A percentile compares a stretch with the other conserved stretches of the same genome.
phyloP scores from a whole-genome alignment of 2,329 filamentous ascomycete genomes.

The Endocalyx cinctus region DNA sequence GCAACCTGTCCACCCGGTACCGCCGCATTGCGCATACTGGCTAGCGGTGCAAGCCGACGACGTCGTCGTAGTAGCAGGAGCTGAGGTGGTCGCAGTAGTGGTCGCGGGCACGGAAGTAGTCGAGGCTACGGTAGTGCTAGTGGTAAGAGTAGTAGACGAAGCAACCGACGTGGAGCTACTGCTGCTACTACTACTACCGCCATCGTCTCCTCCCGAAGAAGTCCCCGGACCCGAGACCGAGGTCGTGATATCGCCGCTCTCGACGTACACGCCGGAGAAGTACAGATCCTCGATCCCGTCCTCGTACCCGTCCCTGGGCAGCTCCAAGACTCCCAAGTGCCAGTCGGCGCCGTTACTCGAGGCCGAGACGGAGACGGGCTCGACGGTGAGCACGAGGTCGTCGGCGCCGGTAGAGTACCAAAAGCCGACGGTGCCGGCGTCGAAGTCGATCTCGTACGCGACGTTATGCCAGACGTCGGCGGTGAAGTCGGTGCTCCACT shows the following conservation, averaged over 20 bases:
- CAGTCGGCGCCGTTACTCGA: constrained; percentile 66
- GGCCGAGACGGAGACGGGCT: constrained; percentile 54
- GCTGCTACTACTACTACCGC: no score
- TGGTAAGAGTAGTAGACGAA: constrained; percentile 3
- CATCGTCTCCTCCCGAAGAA: no score
- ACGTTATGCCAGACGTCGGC: constrained; percentile 70
- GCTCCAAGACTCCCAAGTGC: constrained; percentile 66
- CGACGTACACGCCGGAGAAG: constrained; percentile 68
- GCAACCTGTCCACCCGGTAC: constrained; percentile 29
- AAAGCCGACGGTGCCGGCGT: constrained; percentile 56
- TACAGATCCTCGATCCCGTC: constrained; percentile 62
- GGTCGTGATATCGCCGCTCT: constrained; percentile 45
- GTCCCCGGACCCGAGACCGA: constrained; percentile 18
- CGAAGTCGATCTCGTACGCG: constrained; percentile 70
- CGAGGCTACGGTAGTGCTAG: background rate
- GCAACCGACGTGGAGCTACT: no score
- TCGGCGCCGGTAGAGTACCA: constrained; percentile 64
- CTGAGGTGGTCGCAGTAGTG: constrained; percentile 12
- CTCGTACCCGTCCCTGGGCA: constrained; percentile 52
- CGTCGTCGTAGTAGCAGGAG: constrained; percentile 12
- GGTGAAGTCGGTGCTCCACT: constrained; percentile 60
- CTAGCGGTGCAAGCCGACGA: constrained; percentile 12
- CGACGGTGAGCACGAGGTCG: constrained; percentile 52
- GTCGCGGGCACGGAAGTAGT: background rate
- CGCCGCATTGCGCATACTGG: constrained; percentile 34